Conservation (phyloP, 345 rosid genomes). For the Eucalyptus rudis region DNA sequence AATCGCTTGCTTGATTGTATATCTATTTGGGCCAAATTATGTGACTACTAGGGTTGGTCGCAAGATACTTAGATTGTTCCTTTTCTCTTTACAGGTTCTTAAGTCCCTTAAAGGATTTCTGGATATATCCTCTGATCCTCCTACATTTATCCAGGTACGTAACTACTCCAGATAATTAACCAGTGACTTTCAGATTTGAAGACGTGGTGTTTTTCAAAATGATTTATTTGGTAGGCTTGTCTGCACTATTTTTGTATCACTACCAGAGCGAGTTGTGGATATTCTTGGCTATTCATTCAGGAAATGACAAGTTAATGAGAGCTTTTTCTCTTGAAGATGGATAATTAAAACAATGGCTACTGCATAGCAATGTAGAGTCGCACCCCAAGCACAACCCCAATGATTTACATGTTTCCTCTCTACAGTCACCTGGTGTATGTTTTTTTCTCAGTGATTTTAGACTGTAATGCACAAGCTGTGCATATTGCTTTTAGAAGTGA, state of each 20-base stretch:
- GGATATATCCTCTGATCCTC: slow-evolving; percentile 20
- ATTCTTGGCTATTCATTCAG: background rate
- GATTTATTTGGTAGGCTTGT: background rate
- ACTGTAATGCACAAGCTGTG: background rate
- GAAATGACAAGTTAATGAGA: background rate
- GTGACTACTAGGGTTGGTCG: background rate
- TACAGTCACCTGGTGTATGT: background rate
- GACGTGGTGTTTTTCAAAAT: background rate
- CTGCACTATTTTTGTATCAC: background rate
- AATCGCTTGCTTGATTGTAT: background rate
- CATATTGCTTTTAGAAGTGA: background rate
- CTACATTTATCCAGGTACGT: slow-evolving; percentile 43
- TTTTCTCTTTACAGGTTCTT: slow-evolving; percentile 13
- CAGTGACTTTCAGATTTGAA: background rate
- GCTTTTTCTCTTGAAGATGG: background rate
- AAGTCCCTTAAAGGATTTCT: slow-evolving; percentile 20
- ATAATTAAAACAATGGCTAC: background rate
- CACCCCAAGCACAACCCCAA: background rate
- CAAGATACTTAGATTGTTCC: background rate
- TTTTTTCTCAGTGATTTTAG: background rate
- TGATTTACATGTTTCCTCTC: background rate
- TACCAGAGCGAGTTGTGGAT: background rate
- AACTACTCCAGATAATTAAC: background rate
- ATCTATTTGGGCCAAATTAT: background rate
- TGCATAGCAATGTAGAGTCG: background rate